Evolutionary conservation across 208 protist genomes (phyloP), one percentile per base, ranked within the genome.

Genomic region (Novymonas esmeraldas): DNA sequence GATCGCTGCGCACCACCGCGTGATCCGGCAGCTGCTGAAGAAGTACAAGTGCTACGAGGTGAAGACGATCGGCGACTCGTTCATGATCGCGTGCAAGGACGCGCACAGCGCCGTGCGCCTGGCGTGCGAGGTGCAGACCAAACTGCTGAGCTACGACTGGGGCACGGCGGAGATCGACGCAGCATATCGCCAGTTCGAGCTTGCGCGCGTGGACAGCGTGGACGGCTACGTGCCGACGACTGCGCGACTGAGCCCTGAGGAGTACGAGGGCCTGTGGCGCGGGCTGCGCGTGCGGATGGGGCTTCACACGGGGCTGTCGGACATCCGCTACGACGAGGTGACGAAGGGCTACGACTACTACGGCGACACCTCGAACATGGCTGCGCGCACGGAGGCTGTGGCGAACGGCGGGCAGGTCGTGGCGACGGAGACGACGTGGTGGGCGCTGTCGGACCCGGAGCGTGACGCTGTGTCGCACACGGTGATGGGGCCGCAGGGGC

Each of bases 401-500:
- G 84, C 73, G 29, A 75, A 87, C 39, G 92, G 90, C 38, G 92
- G 92, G 39, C 88, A 95, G 78, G 78, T 92, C 20, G 16, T 89
- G 11, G 18, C 83, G 70, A 85, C 79, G 55, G 77, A 82, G 55
- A 36, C 51, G 29, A 61, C 77, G 64, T 84, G 71, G 62, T 71
- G 73, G 69, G 61, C 77, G 13, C 66, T 84, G 38, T 79, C 71
- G 36, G 50, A 75, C 26, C 16, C 13, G 6, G 64, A 76, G 72
- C 83, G 78, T 11, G 79, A 41, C 45, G 4, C 46, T 50, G 24
- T 76, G 22, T 34, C 68, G 46, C 45, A 57, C 52, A 69, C 41
- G 0, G 57, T 38, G 52, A 38, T 85, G 26, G 79, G 76, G 13
- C 49, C 64, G 31, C 79, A 82, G 58, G 64, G 63, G 20, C 76